Evolutionary conservation across 2,329 filamentous ascomycete genomes (phyloP).

Genomic region (Colletotrichum costaricense): DNA sequence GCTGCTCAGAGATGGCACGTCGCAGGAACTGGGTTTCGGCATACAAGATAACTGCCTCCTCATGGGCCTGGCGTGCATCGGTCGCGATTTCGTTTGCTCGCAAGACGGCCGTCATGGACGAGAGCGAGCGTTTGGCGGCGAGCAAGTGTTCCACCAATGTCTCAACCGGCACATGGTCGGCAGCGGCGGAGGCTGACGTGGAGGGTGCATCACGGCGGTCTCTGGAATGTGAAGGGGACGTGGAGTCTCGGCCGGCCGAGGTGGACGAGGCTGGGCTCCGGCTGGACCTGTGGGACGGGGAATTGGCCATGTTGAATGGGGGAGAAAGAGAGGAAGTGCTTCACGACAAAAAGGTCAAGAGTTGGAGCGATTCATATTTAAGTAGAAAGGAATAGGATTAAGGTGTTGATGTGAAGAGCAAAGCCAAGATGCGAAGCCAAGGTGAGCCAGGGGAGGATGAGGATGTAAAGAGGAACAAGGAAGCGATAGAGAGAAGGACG

Average conservation of each 20-base stretch:
- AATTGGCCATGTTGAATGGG: slow-evolving; percentile 37
- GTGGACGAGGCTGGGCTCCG: slow-evolving; percentile 36
- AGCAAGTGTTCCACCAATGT: slow-evolving; percentile 86
- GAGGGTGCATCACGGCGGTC: slow-evolving; percentile 41
- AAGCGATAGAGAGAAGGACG: background rate
- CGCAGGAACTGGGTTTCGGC: slow-evolving; percentile 77
- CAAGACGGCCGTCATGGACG: slow-evolving; percentile 84
- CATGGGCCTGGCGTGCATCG: slow-evolving; percentile 78
- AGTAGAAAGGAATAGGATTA: background rate
- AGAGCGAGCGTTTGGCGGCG: slow-evolving; percentile 86
- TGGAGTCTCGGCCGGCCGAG: slow-evolving; percentile 34
- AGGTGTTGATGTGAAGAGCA: background rate
- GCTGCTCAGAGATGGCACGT: slow-evolving; percentile 68
- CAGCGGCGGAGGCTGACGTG: slow-evolving; percentile 40
- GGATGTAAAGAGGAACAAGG: background rate
- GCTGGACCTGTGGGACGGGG: slow-evolving; percentile 22
- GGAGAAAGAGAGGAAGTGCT: slow-evolving; percentile 4
- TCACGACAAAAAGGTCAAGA: slow-evolving; percentile 24
- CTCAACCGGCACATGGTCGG: slow-evolving; percentile 68
- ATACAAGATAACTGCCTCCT: slow-evolving; percentile 80
- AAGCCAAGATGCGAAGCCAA: background rate
- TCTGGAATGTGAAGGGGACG: slow-evolving; percentile 32
- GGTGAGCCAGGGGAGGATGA: background rate
- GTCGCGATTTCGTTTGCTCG: slow-evolving; percentile 89
- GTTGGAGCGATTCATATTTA: slow-evolving; percentile 35